Evolutionary conservation across 257 asterid species (phyloP).

Genomic region (Solanum sparsipilum): DNA sequence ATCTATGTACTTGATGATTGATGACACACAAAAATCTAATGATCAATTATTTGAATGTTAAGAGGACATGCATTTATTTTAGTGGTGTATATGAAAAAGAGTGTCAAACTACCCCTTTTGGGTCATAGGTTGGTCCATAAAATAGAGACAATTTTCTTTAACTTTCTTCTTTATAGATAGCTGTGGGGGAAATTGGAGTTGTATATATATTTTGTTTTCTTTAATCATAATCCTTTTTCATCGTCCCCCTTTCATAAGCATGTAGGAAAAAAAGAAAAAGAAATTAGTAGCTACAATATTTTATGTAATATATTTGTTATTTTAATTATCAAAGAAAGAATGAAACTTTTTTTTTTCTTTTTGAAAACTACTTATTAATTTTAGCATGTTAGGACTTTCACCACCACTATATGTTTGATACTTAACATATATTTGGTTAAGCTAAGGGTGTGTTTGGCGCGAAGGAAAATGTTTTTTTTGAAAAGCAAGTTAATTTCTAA

Average conservation of each 20-base stretch:
- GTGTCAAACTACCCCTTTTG: not conserved
- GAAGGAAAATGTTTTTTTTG: too few relatives aligned
- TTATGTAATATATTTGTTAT: not conserved
- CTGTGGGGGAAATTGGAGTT: not conserved
- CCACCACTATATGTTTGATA: not conserved
- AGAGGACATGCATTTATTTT: not conserved
- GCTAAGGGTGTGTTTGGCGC: not conserved
- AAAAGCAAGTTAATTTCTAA: too few relatives aligned
- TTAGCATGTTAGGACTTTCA: not conserved
- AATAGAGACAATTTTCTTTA: not conserved
- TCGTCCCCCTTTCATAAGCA: not conserved
- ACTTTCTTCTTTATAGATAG: not conserved
- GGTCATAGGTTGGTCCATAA: not conserved
- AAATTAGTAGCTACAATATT: not conserved
- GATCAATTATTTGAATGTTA: not conserved
- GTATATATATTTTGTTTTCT: not conserved
- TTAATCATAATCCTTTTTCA: not conserved
- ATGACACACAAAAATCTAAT: not conserved
- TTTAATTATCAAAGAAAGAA: not conserved
- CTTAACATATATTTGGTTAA: not conserved
- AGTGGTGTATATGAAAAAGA: not conserved
- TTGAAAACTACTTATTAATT: not conserved
- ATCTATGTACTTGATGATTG: not conserved
- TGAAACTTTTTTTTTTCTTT: not conserved
- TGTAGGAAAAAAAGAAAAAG: not conserved